Percentiles rank a stretch among this genome's conserved stretches.
These are phyloP conservation scores for Vitellaria paradoxa DNA, from an alignment of 179 eudicot genomes.

Conservation along the genomic window DNA sequence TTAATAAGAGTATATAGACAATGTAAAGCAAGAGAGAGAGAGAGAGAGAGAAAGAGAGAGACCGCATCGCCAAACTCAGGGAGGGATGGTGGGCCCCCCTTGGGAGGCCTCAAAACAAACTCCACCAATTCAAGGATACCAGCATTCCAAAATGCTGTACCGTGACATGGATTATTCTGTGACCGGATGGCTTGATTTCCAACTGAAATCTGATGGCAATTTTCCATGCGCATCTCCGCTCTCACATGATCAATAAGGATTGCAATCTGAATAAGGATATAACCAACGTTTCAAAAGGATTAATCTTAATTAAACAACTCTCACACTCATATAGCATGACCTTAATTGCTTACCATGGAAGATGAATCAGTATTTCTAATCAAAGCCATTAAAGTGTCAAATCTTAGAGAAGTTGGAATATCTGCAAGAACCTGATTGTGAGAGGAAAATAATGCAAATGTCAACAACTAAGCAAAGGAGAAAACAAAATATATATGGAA, in stretches of 20 bases:
- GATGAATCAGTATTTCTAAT: constrained; percentile 61
- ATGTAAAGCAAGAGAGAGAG: neutral
- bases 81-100: constrained; percentile 86
- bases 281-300: constrained; percentile 7
- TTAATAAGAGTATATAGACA: neutral
- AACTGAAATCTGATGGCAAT: constrained; percentile 27
- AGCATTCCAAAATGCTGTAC: constrained; percentile 53
- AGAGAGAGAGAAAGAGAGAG: constrained; percentile 16
- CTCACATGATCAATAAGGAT: constrained; percentile 69
- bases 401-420: constrained; percentile 64
- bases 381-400: constrained; percentile 61
- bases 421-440: constrained; percentile 73
- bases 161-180: constrained; percentile 20
- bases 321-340: constrained; percentile 4
- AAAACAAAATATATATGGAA: neutral
- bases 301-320: neutral
- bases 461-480: neutral
- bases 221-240: constrained; percentile 58
- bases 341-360: constrained; percentile 69
- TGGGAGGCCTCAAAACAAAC: constrained; percentile 66
- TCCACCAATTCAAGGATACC: constrained; percentile 67
- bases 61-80: constrained; percentile 89
- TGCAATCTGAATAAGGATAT: constrained; percentile 50
- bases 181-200: constrained; percentile 22
- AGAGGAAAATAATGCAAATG: neutral